These are phyloP conservation scores for Clarireedia monteithiana DNA, from an alignment of 2,329 filamentous ascomycete species.

Conservation along the genomic window DNA sequence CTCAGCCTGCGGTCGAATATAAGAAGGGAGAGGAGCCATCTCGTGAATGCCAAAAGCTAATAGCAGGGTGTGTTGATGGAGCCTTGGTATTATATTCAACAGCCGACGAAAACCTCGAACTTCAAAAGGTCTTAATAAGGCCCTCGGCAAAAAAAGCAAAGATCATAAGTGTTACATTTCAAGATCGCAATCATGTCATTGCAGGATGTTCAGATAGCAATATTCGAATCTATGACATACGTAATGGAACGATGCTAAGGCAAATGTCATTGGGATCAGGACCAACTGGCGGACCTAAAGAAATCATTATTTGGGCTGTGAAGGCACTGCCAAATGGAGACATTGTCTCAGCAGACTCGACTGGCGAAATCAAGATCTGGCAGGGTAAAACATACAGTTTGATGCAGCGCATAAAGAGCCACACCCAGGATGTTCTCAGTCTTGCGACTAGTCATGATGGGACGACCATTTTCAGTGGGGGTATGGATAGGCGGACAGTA, in stretches of 20 bases:
- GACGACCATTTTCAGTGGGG: constrained; percentile 75
- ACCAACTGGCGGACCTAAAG: constrained; percentile 66
- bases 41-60: constrained; percentile 51
- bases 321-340: constrained; percentile 81
- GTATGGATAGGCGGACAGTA: constrained; percentile 83
- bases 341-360: constrained; percentile 91
- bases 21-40: constrained; percentile 28
- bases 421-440: constrained; percentile 85
- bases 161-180: constrained; percentile 86
- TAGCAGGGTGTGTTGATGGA: constrained; percentile 86
- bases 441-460: constrained; percentile 78
- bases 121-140: constrained; percentile 66
- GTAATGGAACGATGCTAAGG: constrained; percentile 66
- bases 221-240: constrained; percentile 85
- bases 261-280: constrained; percentile 83
- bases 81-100: constrained; percentile 82
- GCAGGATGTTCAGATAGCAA: constrained; percentile 94
- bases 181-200: constrained; percentile 72
- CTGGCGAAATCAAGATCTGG: constrained; percentile 89
- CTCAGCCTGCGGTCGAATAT: constrained; percentile 51
- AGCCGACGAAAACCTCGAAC: constrained; percentile 73
- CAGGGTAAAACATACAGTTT: constrained; percentile 88
- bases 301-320: constrained; percentile 88
- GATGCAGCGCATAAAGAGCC: constrained; percentile 74
- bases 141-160: constrained; percentile 77